Base-by-base conservation (phyloP, 1,284 basidiomycete genomes). In the Ganoderma boninense region DNA sequence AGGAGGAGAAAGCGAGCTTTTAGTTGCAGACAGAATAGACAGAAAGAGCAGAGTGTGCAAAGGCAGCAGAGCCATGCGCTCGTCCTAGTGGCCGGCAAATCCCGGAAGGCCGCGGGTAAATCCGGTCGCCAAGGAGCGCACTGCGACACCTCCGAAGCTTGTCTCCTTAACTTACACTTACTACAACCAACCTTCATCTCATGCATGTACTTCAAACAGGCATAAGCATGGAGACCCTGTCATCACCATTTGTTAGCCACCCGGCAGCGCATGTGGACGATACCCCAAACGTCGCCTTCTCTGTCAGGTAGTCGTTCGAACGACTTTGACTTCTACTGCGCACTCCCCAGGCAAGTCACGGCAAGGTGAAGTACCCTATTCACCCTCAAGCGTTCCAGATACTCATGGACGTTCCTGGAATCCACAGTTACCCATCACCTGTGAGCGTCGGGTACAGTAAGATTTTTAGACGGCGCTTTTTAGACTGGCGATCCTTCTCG, bases 351-450 rank as follows among this genome's bases (percentile, higher is more conserved):
- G 23, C 49, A 54, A 54, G 23, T 26, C 26, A 54, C 26, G 13
- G 49, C 13, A 54, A 23, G 49, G 23, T 54, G 10, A 14, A 29
- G 49, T 52, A 26, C 13, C 23, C 49, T 13, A 26, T 54, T 54
- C 49, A 13, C 49, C 14, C 11, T 54, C 23, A 54, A 14, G 49
- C 46, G 13, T 11, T 23, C 49, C 26, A 54, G 49, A 14, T 54
- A 23, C 49, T 54, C 49, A 57, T 7, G 16, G 13, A 26, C 0
- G 14, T 32, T 57, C 32, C 32, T 29, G 32, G 16, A 57, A 57
- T 57, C 29, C 54, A 57, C 54, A 57, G 54, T 10, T 32, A 57
- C 54, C 29, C 29, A 57, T 57, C 23, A 57, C 54, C 54, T 35
- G 54, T 32, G 26, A 32, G 16, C 16, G 16, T 1, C 26, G 54